Base-by-base conservation (phyloP, 768 basidiomycete species). In the Xerocomellus chrysenteron region DNA sequence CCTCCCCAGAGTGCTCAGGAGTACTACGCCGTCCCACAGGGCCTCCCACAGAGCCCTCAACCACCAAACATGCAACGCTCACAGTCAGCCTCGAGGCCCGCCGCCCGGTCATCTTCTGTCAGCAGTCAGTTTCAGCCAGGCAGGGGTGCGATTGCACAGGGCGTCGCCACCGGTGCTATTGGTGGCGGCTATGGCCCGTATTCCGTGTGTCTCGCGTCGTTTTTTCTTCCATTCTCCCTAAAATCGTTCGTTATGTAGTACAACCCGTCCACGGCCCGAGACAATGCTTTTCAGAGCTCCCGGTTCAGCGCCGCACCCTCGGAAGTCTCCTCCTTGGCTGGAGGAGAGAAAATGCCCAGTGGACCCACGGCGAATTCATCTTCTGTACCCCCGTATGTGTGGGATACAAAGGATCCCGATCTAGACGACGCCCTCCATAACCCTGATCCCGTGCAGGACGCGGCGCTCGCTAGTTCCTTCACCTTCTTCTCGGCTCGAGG, bases 361-460 rank as follows among this genome's bases (percentile, higher is more conserved):
- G 65, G 54, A 26, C n/a, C 45, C 14, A 46, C 76, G 24, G 69
- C 76, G 60, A 75, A 81, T 60, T 85, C 83, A 10, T 80, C 82
- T 10, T 83, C 88, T 0, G 79, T 90, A 5, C 88, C 88, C 16
- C 80, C 85, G 65, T 88, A 84, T 66, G 65, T 86, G 63, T 92
- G 88, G 87, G 91, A 92, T 69, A 75, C 75, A 24, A 85, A 81
- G 66, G 92, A 93, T 55, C 86, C 92, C 10, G 93, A 95, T 68
- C 78, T 89, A 17, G 94, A 97, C 75, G 95, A 98, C 70, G 82
- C 84, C 21, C 80, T 98, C 21, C 95, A 98, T 71, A 90, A 92
- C 76, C 92, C 85, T 44, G 90, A 92, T 75, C 82, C 89, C 28
- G 76, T 82, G n/a, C 78, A 87, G 52, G 88, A 86, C 51, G 82